Percentiles rank a stretch among this genome's conserved stretches.
Evolutionary conservation across 305 asterid species (phyloP).

Genomic region (Fraxinus sp.): DNA sequence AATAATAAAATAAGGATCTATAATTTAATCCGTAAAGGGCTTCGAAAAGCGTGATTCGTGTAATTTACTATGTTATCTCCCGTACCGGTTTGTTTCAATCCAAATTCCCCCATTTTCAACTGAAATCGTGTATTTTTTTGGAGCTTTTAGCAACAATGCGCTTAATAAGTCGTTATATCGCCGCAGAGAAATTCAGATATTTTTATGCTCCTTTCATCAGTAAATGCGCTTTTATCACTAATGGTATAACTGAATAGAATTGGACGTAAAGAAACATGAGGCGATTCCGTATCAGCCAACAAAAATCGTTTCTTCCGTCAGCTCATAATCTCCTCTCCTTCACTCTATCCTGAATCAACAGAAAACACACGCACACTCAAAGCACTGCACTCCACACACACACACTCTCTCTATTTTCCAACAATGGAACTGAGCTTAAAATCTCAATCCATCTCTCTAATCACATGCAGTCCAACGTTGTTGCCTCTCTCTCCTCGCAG

Average conservation of each 20-base stretch:
- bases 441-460: slow-evolving; percentile 36
- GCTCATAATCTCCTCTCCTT: slow-evolving; percentile 30
- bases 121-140: neutral
- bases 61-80: neutral
- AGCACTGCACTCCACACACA: slow-evolving; percentile 29
- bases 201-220: neutral
- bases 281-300: neutral
- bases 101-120: neutral
- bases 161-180: neutral
- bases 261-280: slow-evolving; percentile 15
- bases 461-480: slow-evolving; percentile 41
- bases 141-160: neutral
- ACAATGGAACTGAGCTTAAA: slow-evolving; percentile 35
- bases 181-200: neutral
- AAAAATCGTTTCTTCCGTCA: slow-evolving; percentile 8
- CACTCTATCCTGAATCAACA: slow-evolving; percentile 29
- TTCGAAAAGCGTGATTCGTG: neutral
- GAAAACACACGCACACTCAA: neutral
- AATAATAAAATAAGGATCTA: neutral
- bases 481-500: slow-evolving; percentile 41
- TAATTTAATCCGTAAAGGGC: neutral
- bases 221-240: neutral
- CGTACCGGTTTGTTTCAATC: neutral
- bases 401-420: slow-evolving; percentile 21
- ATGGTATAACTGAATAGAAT: neutral